Percentiles rank a stretch among this genome's conserved stretches.
Conservation (phyloP, 2,329 filamentous ascomycete genomes). For the Xylaria multiplex region DNA sequence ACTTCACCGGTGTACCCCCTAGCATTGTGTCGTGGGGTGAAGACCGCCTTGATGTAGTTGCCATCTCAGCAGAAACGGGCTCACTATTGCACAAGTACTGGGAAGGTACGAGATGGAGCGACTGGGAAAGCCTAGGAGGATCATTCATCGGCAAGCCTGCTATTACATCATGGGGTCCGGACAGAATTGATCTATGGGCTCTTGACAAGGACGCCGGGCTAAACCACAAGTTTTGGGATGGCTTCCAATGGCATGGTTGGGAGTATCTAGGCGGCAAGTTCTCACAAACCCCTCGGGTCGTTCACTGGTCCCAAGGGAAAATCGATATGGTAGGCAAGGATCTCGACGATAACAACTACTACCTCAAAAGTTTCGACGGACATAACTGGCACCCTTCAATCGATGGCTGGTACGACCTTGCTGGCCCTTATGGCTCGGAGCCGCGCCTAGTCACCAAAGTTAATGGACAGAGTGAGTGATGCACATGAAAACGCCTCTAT, state of each 20-base stretch:
- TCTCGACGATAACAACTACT: conserved; percentile 26
- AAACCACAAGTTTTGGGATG: conserved; percentile 39
- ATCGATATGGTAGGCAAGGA: conserved; percentile 39
- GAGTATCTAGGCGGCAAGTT: conserved; percentile 39
- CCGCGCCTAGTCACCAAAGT: conserved; percentile 33
- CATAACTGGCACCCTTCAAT: conserved; percentile 34
- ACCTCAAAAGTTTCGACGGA: conserved; percentile 39
- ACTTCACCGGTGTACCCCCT: conserved; percentile 29
- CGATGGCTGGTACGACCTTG: conserved; percentile 34
- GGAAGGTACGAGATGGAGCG: conserved; percentile 32
- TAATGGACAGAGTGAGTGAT: conserved; percentile 28
- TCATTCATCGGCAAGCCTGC: conserved; percentile 37
- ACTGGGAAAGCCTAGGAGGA: conserved; percentile 39
- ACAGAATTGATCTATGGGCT: conserved; percentile 39
- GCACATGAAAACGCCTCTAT: background rate
- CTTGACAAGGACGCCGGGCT: conserved; percentile 31
- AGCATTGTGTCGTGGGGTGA: conserved; percentile 35
- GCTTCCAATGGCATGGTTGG: conserved; percentile 35
- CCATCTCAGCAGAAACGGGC: conserved; percentile 25
- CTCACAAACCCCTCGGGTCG: conserved; percentile 37
- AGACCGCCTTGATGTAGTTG: conserved; percentile 36
- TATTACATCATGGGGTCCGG: conserved; percentile 36
- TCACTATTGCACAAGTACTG: conserved; percentile 38
- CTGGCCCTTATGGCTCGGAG: conserved; percentile 37
- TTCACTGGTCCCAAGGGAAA: conserved; percentile 31